Evolutionary conservation across 2,329 filamentous ascomycete genomes (phyloP).

Genomic region (Penicillium vulpinum): DNA sequence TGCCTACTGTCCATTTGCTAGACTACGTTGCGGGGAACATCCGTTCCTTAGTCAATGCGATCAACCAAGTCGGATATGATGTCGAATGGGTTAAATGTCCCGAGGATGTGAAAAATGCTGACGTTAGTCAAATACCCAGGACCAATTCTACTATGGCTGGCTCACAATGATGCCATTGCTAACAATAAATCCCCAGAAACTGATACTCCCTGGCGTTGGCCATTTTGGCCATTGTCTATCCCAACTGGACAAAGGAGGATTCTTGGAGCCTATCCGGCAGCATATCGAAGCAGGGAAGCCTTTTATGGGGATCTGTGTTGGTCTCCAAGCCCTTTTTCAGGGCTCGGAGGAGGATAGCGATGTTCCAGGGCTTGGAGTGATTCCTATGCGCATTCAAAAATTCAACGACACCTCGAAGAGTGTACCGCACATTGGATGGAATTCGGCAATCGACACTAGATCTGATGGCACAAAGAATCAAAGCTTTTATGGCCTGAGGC

Average conservation of each 20-base stretch:
- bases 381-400: slow-evolving; percentile 68
- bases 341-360: slow-evolving; percentile 76
- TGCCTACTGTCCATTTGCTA: slow-evolving; percentile 55
- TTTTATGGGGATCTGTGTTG: slow-evolving; percentile 97
- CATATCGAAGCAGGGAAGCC: slow-evolving; percentile 92
- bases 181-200: slow-evolving; percentile 60
- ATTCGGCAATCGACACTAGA: slow-evolving; percentile 67
- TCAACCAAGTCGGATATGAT: slow-evolving; percentile 90
- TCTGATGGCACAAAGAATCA: slow-evolving; percentile 45
- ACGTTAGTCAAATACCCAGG: slow-evolving; percentile 57
- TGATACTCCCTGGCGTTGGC: slow-evolving; percentile 93
- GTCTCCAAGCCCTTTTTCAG: slow-evolving; percentile 84
- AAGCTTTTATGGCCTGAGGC: slow-evolving; percentile 74
- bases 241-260: slow-evolving; percentile 79
- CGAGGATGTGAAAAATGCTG: slow-evolving; percentile 78
- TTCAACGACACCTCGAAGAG: slow-evolving; percentile 79
- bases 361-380: slow-evolving; percentile 72
- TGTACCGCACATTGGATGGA: slow-evolving; percentile 99
- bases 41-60: slow-evolving; percentile 92
- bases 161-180: background rate
- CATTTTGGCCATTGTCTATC: slow-evolving; percentile 96
- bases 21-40: slow-evolving; percentile 97
- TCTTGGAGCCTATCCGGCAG: slow-evolving; percentile 74
- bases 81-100: slow-evolving; percentile 90
- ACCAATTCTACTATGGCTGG: background rate